Conservation (phyloP, 2,329 filamentous ascomycete genomes). For the Cyclaneusma minus region DNA sequence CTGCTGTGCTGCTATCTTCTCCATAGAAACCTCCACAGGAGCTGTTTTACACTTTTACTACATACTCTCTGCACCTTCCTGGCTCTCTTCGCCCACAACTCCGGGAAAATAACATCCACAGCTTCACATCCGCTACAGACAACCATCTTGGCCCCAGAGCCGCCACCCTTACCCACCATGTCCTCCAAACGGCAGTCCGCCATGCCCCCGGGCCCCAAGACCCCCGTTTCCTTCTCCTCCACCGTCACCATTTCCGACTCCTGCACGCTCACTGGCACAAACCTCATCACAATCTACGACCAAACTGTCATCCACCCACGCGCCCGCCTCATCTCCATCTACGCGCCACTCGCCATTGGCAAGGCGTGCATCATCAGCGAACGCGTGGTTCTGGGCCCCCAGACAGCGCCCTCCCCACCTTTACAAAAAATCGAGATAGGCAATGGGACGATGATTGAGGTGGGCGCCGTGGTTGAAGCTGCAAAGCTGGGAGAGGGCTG, state of each 20-base stretch:
- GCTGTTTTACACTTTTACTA: background rate
- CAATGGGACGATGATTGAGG: slow-evolving; percentile 47
- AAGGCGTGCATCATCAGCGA: slow-evolving; percentile 74
- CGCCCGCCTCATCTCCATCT: slow-evolving; percentile 59
- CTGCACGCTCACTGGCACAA: slow-evolving; percentile 49
- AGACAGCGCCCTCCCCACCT: slow-evolving; percentile 15
- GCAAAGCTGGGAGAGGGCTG: slow-evolving; percentile 33
- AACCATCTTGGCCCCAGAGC: slow-evolving; percentile 1
- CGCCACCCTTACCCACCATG: slow-evolving; percentile 9
- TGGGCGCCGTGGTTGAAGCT: slow-evolving; percentile 42
- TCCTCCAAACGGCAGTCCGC: slow-evolving; percentile 27
- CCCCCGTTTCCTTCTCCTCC: slow-evolving; percentile 43
- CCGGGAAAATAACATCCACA: too few relatives aligned
- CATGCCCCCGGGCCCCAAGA: slow-evolving; percentile 38
- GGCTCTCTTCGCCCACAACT: slow-evolving; percentile 1
- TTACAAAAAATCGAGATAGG: slow-evolving; percentile 30
- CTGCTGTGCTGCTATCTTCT: too few relatives aligned
- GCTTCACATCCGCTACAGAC: too few relatives aligned
- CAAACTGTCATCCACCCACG: slow-evolving; percentile 80
- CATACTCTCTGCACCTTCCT: slow-evolving; percentile 1
- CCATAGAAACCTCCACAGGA: background rate
- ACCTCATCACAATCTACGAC: slow-evolving; percentile 64
- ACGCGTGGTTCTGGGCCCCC: slow-evolving; percentile 36
- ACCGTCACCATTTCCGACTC: slow-evolving; percentile 46
- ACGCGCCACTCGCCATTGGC: slow-evolving; percentile 67